Evolutionary conservation across 345 rosid species (phyloP).

Genomic region (Noccaea bulbosa): DNA sequence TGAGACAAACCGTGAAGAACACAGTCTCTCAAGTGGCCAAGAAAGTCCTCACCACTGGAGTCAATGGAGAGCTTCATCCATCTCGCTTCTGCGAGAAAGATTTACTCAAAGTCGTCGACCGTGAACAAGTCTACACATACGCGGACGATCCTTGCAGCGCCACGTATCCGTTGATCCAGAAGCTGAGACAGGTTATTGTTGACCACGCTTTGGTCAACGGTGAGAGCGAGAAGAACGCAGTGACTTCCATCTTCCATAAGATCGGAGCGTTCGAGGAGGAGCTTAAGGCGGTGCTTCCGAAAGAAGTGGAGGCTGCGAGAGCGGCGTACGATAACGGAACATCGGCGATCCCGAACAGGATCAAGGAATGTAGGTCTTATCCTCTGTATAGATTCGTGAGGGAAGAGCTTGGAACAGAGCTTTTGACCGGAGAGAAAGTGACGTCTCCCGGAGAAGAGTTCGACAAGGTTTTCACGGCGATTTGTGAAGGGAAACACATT

Average conservation of each 20-base stretch:
- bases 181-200: conserved; percentile 62
- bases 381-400: conserved; percentile 71
- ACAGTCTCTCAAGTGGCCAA: conserved; percentile 61
- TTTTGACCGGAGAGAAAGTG: conserved; percentile 68
- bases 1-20: conserved; percentile 59
- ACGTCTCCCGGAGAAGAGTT: conserved; percentile 77
- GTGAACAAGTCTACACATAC: conserved; percentile 61
- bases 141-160: conserved; percentile 70
- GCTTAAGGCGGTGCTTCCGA: conserved; percentile 54
- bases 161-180: conserved; percentile 66
- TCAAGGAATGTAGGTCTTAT: conserved; percentile 73
- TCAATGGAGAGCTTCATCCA: conserved; percentile 69
- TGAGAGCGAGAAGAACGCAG: conserved; percentile 55
- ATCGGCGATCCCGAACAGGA: conserved; percentile 56
- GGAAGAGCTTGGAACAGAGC: conserved; percentile 56
- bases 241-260: conserved; percentile 66
- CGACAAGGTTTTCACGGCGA: conserved; percentile 65
- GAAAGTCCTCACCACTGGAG: conserved; percentile 52
- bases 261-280: conserved; percentile 66
- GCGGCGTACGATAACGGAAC: conserved; percentile 58
- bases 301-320: conserved; percentile 65
- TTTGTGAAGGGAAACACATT: conserved; percentile 64
- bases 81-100: conserved; percentile 72
- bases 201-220: conserved; percentile 66
- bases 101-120: conserved; percentile 58